These are phyloP conservation scores for Zygnema circumcarinatum DNA, from an alignment of 139 green algal species.

Conservation along the genomic window DNA sequence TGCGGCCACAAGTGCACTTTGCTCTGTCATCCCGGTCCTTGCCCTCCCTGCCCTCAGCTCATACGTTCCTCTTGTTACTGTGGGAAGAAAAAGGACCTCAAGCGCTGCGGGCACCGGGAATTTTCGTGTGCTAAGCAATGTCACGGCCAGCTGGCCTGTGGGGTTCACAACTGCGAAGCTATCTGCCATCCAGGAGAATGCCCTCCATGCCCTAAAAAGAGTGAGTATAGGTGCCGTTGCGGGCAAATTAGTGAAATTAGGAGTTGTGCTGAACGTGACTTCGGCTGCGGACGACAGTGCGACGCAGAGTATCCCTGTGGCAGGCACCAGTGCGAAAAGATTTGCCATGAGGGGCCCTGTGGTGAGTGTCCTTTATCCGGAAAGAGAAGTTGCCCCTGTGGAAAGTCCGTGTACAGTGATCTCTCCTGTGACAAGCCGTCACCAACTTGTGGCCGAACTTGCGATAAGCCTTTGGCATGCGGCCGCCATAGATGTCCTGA, in stretches of 20 bases:
- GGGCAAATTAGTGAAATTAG: slow-evolving; percentile 24
- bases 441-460: slow-evolving; percentile 79
- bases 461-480: slow-evolving; percentile 81
- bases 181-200: slow-evolving; percentile 46
- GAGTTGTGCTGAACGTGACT: slow-evolving; percentile 36
- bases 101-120: slow-evolving; percentile 42
- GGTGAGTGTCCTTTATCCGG: slow-evolving; percentile 69
- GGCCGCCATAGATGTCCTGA: slow-evolving; percentile 71
- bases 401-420: slow-evolving; percentile 66
- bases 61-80: slow-evolving; percentile 40
- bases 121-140: slow-evolving; percentile 48
- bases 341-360: slow-evolving; percentile 63
- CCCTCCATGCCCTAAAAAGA: slow-evolving; percentile 30
- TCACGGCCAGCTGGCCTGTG: slow-evolving; percentile 28
- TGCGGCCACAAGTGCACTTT: slow-evolving; percentile 53
- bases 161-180: slow-evolving; percentile 38
- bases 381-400: slow-evolving; percentile 77
- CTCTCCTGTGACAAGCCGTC: slow-evolving; percentile 64
- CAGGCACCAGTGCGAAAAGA: slow-evolving; percentile 39
- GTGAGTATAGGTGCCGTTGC: slow-evolving; percentile 38
- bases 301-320: slow-evolving; percentile 38
- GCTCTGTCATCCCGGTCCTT: slow-evolving; percentile 59
- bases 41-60: slow-evolving; percentile 57
- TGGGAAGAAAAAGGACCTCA: slow-evolving; percentile 22
- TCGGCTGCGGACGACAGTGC: slow-evolving; percentile 42